Evolutionary conservation across 371 early-diverging fungal species (phyloP).

Genomic region (Rhizopus delemar): DNA sequence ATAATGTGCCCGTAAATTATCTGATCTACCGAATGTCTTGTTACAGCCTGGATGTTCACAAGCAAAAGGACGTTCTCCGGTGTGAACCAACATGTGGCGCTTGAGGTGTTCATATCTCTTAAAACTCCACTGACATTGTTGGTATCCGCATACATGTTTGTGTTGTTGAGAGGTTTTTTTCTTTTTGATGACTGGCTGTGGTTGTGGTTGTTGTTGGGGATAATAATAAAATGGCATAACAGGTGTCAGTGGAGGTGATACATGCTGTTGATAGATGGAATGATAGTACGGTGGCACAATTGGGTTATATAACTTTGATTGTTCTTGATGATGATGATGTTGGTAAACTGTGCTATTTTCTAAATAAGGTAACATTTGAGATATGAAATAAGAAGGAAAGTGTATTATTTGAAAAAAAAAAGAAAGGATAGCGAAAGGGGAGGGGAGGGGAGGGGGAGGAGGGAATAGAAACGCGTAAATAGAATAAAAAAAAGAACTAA

Average conservation of each 20-base stretch:
- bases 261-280: background rate
- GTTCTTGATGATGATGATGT: background rate
- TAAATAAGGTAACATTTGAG: background rate
- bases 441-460: background rate
- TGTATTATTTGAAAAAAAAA: background rate
- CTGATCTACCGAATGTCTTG: constrained; percentile 71
- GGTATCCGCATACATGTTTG: constrained; percentile 55
- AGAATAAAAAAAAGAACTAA: background rate
- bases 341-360: background rate
- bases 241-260: constrained; percentile 1
- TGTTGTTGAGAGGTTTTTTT: constrained; percentile 18
- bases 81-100: constrained; percentile 70
- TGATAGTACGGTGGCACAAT: constrained; percentile 7
- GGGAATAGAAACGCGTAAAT: background rate
- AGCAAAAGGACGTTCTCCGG: constrained; percentile 63
- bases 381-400: background rate
- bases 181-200: background rate
- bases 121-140: constrained; percentile 60
- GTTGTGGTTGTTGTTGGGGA: background rate
- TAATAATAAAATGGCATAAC: constrained; percentile 4
- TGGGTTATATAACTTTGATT: constrained; percentile 3
- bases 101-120: constrained; percentile 84
- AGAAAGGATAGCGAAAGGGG: background rate
- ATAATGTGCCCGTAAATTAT: constrained; percentile 64
- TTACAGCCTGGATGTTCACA: constrained; percentile 65